phyloP scores from a whole-genome alignment of 2,329 filamentous ascomycete genomes.

The Metarhizium album region DNA sequence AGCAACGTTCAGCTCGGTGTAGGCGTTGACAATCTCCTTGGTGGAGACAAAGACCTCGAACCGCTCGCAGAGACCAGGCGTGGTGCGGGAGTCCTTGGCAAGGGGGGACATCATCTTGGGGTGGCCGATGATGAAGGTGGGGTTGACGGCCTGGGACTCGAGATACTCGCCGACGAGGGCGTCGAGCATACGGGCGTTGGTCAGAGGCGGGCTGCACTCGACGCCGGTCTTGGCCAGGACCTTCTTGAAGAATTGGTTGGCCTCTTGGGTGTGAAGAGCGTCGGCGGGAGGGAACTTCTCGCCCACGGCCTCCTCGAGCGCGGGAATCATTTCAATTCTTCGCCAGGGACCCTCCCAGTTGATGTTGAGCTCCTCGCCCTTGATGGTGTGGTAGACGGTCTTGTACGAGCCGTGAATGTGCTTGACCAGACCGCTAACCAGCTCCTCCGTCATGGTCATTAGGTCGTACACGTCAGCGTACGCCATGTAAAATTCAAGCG shows the following conservation, averaged over 20 bases:
- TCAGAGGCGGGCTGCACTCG: conserved; percentile 80
- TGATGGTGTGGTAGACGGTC: conserved; percentile 78
- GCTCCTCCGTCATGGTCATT: conserved; percentile 72
- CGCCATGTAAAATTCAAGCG: conserved; percentile 93
- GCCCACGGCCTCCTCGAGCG: conserved; percentile 77
- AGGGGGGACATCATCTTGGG: conserved; percentile 70
- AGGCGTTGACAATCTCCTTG: conserved; percentile 85
- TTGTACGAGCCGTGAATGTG: conserved; percentile 74
- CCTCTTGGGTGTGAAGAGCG: conserved; percentile 81
- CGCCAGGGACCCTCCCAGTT: conserved; percentile 97
- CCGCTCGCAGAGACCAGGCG: conserved; percentile 81
- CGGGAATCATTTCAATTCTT: conserved; percentile 80
- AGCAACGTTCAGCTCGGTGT: conserved; percentile 89
- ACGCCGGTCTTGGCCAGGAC: conserved; percentile 84
- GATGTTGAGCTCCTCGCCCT: conserved; percentile 76
- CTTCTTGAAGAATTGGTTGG: conserved; percentile 74
- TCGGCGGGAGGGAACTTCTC: conserved; percentile 90
- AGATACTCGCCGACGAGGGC: conserved; percentile 91
- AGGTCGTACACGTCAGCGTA: conserved; percentile 88
- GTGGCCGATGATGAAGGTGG: conserved; percentile 56
- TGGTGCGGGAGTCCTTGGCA: conserved; percentile 83
- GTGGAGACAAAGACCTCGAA: conserved; percentile 83
- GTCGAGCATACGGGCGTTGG: conserved; percentile 93
- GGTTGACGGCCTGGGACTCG: conserved; percentile 85
- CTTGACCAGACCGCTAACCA: conserved; percentile 84